Conservation (phyloP, 257 asterid species). For the Solanum tarapatanum region DNA sequence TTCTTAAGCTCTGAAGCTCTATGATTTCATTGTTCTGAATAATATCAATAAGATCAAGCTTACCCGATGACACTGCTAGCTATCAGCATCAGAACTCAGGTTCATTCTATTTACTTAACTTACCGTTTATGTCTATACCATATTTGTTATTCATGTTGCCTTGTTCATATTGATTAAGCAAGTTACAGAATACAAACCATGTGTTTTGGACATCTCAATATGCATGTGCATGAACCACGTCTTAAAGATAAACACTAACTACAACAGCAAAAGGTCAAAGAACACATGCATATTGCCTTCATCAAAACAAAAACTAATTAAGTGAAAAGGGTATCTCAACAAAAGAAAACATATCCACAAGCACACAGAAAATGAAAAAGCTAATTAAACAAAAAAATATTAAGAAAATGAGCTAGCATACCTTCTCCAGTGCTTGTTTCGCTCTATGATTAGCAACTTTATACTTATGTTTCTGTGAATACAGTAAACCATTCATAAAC, state of each 20-base stretch:
- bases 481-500: not conserved
- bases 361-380: not conserved
- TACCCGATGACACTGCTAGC: not conserved
- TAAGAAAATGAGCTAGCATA: not conserved
- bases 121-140: not conserved
- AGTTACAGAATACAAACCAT: not conserved
- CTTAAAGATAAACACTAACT: not conserved
- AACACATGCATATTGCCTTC: not conserved
- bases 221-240: not conserved
- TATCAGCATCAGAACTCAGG: not conserved
- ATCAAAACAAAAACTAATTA: not conserved
- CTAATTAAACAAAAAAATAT: not conserved
- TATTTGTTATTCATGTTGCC: not conserved
- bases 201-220: not conserved
- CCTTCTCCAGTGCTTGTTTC: constrained; percentile 79
- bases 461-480: constrained; percentile 58
- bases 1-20: not conserved
- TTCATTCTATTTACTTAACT: not conserved
- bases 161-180: not conserved
- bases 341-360: not conserved
- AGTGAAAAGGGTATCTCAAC: not conserved
- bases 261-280: not conserved
- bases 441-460: constrained; percentile 83
- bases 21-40: not conserved
- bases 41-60: not conserved